Percentiles rank a stretch among this genome's conserved stretches.
phyloP scores from a whole-genome alignment of 768 basidiomycete genomes.

The Clavulina sp. region DNA sequence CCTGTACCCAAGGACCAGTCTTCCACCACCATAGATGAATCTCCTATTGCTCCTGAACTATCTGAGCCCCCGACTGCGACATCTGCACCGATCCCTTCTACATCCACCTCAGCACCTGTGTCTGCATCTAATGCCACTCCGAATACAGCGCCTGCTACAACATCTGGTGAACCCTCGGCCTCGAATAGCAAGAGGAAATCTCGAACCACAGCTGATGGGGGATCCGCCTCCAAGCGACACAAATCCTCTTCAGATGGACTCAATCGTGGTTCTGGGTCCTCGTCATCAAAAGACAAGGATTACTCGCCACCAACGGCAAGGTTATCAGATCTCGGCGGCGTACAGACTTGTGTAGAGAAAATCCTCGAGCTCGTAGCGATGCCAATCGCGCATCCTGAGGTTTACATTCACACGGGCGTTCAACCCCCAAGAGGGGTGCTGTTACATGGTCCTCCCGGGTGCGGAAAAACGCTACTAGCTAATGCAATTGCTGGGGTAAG shows the following conservation, averaged over 20 bases:
- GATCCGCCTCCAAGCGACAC: background rate
- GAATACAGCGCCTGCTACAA: background rate
- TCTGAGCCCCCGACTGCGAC: background rate
- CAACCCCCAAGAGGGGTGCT: constrained; percentile 84
- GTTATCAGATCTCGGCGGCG: constrained; percentile 74
- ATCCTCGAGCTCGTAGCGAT: constrained; percentile 93
- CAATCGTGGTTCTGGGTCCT: constrained; percentile 9
- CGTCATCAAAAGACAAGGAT: constrained; percentile 46
- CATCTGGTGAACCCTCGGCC: background rate
- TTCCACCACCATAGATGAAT: background rate
- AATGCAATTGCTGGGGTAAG: constrained; percentile 89
- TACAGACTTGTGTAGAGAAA: constrained; percentile 73
- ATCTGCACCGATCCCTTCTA: background rate
- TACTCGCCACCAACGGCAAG: constrained; percentile 56
- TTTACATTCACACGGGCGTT: constrained; percentile 85
- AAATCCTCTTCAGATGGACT: background rate
- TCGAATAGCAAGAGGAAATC: background rate
- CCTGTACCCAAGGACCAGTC: background rate
- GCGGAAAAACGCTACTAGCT: constrained; percentile 88
- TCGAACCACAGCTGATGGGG: background rate
- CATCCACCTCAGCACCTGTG: background rate
- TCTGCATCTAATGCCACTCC: background rate
- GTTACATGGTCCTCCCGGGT: constrained; percentile 89
- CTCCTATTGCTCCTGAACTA: background rate
- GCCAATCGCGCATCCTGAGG: constrained; percentile 87